Percentiles rank a stretch among this genome's conserved stretches.
Evolutionary conservation across 306 rosid species (phyloP).

Genomic region (Lagenaria siceraria): DNA sequence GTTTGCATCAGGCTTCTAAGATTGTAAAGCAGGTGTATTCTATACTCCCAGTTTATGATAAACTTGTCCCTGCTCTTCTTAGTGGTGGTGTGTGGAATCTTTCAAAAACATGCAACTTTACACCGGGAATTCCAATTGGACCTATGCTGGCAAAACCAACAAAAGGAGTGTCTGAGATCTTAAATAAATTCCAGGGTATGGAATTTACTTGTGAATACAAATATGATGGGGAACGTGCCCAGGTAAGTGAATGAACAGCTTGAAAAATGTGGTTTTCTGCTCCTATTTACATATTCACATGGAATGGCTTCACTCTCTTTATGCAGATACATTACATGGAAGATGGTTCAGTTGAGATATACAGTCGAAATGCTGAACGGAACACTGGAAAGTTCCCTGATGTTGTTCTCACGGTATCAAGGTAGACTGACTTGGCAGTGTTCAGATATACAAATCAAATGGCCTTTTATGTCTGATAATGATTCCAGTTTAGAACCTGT

Average conservation of each 20-base stretch:
- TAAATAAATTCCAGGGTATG: slow-evolving; percentile 61
- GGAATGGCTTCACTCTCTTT: slow-evolving; percentile 16
- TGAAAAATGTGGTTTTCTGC: slow-evolving; percentile 4
- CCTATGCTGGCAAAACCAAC: slow-evolving; percentile 94
- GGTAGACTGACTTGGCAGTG: slow-evolving; percentile 26
- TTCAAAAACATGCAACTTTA: slow-evolving; percentile 53
- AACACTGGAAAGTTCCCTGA: slow-evolving; percentile 91
- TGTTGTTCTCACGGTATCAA: slow-evolving; percentile 55
- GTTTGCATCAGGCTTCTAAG: slow-evolving; percentile 59
- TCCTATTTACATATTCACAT: slow-evolving; percentile 7
- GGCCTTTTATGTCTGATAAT: not conserved
- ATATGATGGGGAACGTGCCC: slow-evolving; percentile 95
- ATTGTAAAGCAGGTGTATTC: slow-evolving; percentile 79
- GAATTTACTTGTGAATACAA: slow-evolving; percentile 93
- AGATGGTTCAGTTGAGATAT: slow-evolving; percentile 69
- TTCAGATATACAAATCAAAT: not conserved
- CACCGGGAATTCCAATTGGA: slow-evolving; percentile 79
- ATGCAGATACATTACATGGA: slow-evolving; percentile 84
- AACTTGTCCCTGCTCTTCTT: slow-evolving; percentile 64
- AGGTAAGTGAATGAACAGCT: slow-evolving; percentile 40
- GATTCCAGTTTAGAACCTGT: not conserved
- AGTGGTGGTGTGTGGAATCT: slow-evolving; percentile 70
- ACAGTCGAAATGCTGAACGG: slow-evolving; percentile 90
- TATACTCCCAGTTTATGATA: slow-evolving; percentile 74
- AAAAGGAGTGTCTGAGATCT: slow-evolving; percentile 66